Base-by-base conservation (phyloP, 495 filamentous ascomycete species). In the Xylaria palmicola region DNA sequence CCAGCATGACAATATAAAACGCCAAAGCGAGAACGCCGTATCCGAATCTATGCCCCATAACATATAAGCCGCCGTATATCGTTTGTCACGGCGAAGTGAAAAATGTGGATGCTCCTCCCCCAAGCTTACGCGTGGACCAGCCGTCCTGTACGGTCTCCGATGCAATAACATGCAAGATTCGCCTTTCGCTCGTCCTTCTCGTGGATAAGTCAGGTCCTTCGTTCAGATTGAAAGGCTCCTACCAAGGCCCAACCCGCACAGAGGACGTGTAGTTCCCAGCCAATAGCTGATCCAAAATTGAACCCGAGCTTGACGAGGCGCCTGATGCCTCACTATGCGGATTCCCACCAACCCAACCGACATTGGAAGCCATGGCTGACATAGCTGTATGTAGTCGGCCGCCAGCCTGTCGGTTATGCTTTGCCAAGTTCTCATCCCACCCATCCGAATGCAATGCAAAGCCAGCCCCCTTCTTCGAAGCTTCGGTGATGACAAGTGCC, bases 401-500 rank as follows among this genome's bases (percentile, higher is more conserved):
- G 37, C 86, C 88, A 12, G 91, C 91, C 55, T 87, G 88, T 62
- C 93, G 86, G 65, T 98, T 94, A 76, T 98, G 94, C 72, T 90
- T 93, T 2, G 83, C 77, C 47, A 98, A 77, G 65, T 85, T 92
- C 74, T 92, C 87, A 66, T 98, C 94, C 94, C 95, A 98, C 27
- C 90, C 90, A 22, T 89, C 92, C 62, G 92, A 91, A 68, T 97
- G 93, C 63, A 98, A 69, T 63, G 89, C 83, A 66, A 98, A 94
- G 19, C 94, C 94, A 39, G 91, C 95, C 6, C 92, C 93, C 53
- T 88, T 81, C 76, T 97, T 97, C 20, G 91, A 86, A 9, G 93
- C 92, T 71, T 98, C 94, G 34, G 86, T 87, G 56, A 98, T 91
- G 41, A 96, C 93, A 69, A 96, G 69, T 29, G 92, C 86, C 94